Evolutionary conservation across 2,329 filamentous ascomycete species (phyloP), one percentile per base, ranked within the genome.

Genomic region (Arthrobotrys megalospora): DNA sequence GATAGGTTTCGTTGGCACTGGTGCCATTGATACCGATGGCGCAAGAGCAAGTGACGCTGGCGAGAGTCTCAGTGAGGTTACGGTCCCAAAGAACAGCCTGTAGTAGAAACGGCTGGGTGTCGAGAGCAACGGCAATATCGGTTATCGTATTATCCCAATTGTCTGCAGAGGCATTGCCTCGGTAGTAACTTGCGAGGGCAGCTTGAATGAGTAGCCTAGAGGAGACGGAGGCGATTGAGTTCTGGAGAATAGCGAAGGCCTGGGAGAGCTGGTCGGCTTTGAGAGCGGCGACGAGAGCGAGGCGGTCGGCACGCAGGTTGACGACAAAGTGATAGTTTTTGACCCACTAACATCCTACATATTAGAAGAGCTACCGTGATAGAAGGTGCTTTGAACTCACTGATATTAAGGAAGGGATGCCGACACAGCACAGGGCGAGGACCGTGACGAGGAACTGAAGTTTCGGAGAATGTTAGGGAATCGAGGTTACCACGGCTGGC

Each of bases 191-290:
- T 64, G 82, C 80, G 36, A 91, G 83, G 4, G 88, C 86, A 14
- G 85, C 72, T 81, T 91, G 90, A 16, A 91, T 84, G 21, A 91
- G 83, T 19, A 91, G 83, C 76, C 90, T 87, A 0, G 92, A 94
- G 6, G 91, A 87, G 52, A 96, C 91, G 68, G 91, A 91, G 69
- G 88, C 87, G 82, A 91, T 92, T 76, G 90, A 91, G 36, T 92
- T 92, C 85, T 94, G 89, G 80, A 97, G 89, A 64, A 97, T 88
- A 64, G 93, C 87, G 69, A 97, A 88, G 83, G 93, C 92, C 65
- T 93, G 91, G 5, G 91, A 87, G 80, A 97, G 88, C 83, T 95
- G 91, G 34, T 92, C 90, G 19, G 94, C 91, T 84, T 97, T 97
- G 83, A 97, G 90, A 1, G 92, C 94, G 6, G 94, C 94, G 0